These are phyloP conservation scores for Yueomyces sinensis DNA, from an alignment of 805 yeast genomes.

Conservation along the genomic window DNA sequence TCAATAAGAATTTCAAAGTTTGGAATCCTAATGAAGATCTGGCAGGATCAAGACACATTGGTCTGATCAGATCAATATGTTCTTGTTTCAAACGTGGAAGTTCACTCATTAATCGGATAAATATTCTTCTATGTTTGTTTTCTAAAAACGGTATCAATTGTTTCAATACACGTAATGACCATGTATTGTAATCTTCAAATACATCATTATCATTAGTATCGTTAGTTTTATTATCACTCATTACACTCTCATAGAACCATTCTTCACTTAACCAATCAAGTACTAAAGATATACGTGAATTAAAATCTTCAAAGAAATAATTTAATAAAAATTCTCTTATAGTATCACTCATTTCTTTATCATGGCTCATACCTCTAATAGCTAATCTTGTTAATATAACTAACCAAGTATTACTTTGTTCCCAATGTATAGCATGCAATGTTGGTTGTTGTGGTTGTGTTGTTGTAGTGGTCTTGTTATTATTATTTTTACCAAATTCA, in stretches of 20 bases:
- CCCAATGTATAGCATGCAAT: constrained; percentile 30
- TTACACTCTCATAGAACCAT: constrained; percentile 52
- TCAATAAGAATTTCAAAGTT: constrained; percentile 66
- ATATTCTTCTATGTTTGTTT: constrained; percentile 61
- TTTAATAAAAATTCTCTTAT: constrained; percentile 61
- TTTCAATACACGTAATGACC: constrained; percentile 65
- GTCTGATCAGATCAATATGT: constrained; percentile 50
- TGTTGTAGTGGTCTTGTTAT: neutral
- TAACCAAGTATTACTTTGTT: constrained; percentile 63
- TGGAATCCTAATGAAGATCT: constrained; percentile 71
- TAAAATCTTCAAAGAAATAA: constrained; percentile 62
- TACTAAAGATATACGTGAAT: constrained; percentile 55
- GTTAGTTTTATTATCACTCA: constrained; percentile 8
- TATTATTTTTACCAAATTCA: constrained; percentile 1
- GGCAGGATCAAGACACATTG: constrained; percentile 76
- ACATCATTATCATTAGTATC: constrained; percentile 5
- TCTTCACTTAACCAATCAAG: constrained; percentile 94
- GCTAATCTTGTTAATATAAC: constrained; percentile 62
- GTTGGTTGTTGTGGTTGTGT: neutral
- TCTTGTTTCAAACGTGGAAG: constrained; percentile 59
- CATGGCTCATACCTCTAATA: constrained; percentile 55
- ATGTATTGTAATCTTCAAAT: constrained; percentile 41
- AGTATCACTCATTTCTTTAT: constrained; percentile 38
- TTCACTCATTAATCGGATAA: constrained; percentile 76
- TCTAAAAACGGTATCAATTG: constrained; percentile 77